Evolutionary conservation across 1,284 basidiomycete genomes (phyloP), one percentile per base, ranked within the genome.

Genomic region (Ustilago esculenta): DNA sequence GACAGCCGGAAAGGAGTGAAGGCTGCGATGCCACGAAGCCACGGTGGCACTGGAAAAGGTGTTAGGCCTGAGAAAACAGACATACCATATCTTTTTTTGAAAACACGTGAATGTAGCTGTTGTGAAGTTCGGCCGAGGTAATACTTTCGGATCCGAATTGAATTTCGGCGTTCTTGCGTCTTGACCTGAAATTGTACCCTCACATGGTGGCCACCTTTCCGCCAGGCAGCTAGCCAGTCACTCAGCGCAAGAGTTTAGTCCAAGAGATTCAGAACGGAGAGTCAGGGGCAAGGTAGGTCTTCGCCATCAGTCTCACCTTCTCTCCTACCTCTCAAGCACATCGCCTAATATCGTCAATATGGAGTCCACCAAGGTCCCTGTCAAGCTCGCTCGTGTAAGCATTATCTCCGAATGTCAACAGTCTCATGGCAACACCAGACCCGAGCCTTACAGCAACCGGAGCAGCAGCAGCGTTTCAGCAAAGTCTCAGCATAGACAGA

Each of bases 351-450:
- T 55, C 53, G 56, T 63, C 68, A 72, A 67, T 63, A 72, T 72
- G 68, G 68, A 72, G 58, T 72, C 68, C 54, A 66, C 58, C 49
- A 72, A 72, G 68, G 68, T 66, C 56, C 61, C 61, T 54, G 68
- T 67, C 63, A 72, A 72, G 68, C 68, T 72, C 63, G 63, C 63
- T 67, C 63, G 68, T 50, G 68, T 72, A 72, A 61, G 68, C 54
- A 72, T 72, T 58, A 51, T 12, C 47, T 15, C n/a, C 54, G 10
- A 43, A 18, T 3, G n/a, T 34, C 4, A 14, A 18, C n/a, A 20
- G 18, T 20, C 25, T 17, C 3, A 32, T 24, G 39, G 32, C 18
- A 37, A 9, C 6, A 34, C 29, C 57, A 39, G n/a, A 32, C 21
- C n/a, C 10, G 17, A 40, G 17, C 27, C 35, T 25, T 20, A 7